These are phyloP conservation scores for Coprinopsis sp. DNA, from an alignment of 768 basidiomycete genomes.

Conservation along the genomic window DNA sequence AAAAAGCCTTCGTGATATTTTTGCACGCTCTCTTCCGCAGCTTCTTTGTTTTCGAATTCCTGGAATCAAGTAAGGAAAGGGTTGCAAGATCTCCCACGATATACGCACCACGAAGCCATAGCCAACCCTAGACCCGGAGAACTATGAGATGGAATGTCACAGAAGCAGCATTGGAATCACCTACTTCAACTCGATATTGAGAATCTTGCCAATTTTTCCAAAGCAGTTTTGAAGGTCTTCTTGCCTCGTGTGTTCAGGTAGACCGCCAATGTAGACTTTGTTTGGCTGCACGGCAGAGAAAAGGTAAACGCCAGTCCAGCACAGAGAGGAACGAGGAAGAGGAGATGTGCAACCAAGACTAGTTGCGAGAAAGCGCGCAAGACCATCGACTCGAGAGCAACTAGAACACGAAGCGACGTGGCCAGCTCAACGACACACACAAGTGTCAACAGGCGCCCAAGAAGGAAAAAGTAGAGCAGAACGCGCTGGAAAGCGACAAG, in stretches of 20 bases:
- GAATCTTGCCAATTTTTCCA: slow-evolving; percentile 74
- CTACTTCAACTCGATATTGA: slow-evolving; percentile 79
- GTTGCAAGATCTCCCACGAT: not conserved
- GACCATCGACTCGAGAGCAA: slow-evolving; percentile 23
- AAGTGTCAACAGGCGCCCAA: slow-evolving; percentile 11
- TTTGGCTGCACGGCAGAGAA: slow-evolving; percentile 76
- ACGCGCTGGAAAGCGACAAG: slow-evolving; percentile 4
- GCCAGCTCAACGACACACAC: slow-evolving; percentile 17
- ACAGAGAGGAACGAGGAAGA: slow-evolving; percentile 40
- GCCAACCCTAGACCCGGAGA: slow-evolving; percentile 51
- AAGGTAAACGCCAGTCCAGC: slow-evolving; percentile 60
- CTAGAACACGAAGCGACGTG: slow-evolving; percentile 19
- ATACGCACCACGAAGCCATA: slow-evolving; percentile 85
- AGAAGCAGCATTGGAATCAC: slow-evolving; percentile 25
- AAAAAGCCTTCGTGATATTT: slow-evolving; percentile 89
- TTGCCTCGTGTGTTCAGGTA: slow-evolving; percentile 81
- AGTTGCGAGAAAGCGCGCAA: slow-evolving; percentile 9
- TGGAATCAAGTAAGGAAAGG: slow-evolving; percentile 23
- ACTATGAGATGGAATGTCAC: slow-evolving; percentile 11
- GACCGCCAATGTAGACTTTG: slow-evolving; percentile 89
- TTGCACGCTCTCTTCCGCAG: slow-evolving; percentile 81
- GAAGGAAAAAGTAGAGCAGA: slow-evolving; percentile 32
- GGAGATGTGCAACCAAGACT: slow-evolving; percentile 21
- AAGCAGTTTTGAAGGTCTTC: slow-evolving; percentile 85
- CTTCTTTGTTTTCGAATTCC: slow-evolving; percentile 81